Base-by-base conservation (phyloP, 2,329 filamentous ascomycete genomes). In the Pleurostoma richardsiae region DNA sequence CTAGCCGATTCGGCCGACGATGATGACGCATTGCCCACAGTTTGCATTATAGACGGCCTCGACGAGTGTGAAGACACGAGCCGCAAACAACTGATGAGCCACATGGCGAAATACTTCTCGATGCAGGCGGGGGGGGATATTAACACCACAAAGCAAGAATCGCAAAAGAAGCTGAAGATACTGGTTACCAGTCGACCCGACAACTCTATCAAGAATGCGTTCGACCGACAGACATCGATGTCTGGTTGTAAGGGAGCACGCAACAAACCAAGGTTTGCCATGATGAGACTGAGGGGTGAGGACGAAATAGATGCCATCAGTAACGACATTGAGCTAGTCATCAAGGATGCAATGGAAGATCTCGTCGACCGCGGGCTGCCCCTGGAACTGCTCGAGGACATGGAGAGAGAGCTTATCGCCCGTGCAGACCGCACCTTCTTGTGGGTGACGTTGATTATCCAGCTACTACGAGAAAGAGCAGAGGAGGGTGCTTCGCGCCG, bases 371-470 rank as follows among this genome's bases (percentile, higher is more conserved):
- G 47, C 28, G 42, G 46, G 1, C 45, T 54, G 1, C 42, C 49
- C n/a, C 11, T 45, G 5, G 48, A 49, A 26, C 40, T 54, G 1
- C 39, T 53, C 3, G 30, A 41, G 29, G 46, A 48, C 27, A 27
- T 55, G 2, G 42, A 49, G 28, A 27, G 31, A n/a, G 41, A 48
- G 27, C 49, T 56, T 4, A 41, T 50, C 6, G 30, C 31, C 19
- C 41, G 49, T 6, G 56, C 53, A 3, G 56, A 56, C 33, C 39
- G 55, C 28, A 58, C 52, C 5, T 56, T 59, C 30, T 45, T 58
- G 11, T 58, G 54, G 55, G 49, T 52, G 2, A 51, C 54, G 4
- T 47, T 56, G 4, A 49, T 57, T 8, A 46, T 55, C 19, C 29
- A 50, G 4, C 45, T 58, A 1, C 30, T 59, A 19, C 41, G 52